Evolutionary conservation across 2,329 filamentous ascomycete genomes (phyloP).

Genomic region (Elsinoe arachidis): DNA sequence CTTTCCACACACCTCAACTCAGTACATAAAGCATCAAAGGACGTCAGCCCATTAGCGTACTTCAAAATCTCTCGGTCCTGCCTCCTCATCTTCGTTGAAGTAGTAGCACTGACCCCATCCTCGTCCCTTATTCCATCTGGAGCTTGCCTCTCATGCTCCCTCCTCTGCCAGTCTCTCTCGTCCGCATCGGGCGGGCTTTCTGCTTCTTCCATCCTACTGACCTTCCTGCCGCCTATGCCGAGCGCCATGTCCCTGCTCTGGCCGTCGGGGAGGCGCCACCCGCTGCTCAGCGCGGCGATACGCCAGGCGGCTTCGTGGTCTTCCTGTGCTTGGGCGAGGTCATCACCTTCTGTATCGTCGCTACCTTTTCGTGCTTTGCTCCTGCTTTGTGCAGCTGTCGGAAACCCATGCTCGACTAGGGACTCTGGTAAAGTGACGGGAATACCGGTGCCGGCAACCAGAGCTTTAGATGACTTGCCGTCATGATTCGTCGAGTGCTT

Average conservation of each 20-base stretch:
- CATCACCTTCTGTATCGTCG: background rate
- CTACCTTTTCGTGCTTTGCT: conserved; percentile 17
- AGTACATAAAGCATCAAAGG: conserved; percentile 74
- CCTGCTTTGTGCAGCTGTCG: conserved; percentile 23
- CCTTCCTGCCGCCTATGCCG: conserved; percentile 22
- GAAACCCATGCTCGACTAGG: conserved; percentile 17
- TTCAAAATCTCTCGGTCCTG: conserved; percentile 46
- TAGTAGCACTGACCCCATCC: conserved; percentile 2
- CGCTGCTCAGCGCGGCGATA: conserved; percentile 25
- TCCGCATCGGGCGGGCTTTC: conserved; percentile 17
- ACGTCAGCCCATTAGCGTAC: conserved; percentile 66
- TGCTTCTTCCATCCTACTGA: conserved; percentile 21
- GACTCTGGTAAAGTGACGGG: conserved; percentile 15
- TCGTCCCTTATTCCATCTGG: conserved; percentile 17
- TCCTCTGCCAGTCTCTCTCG: conserved; percentile 22
- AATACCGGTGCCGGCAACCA: conserved; percentile 16
- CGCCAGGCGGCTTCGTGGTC: conserved; percentile 24
- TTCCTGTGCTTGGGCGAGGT: conserved; percentile 1
- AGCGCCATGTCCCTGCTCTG: conserved; percentile 8
- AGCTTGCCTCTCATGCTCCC: conserved; percentile 27
- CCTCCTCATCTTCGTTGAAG: conserved; percentile 18
- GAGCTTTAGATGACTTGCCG: conserved; percentile 8
- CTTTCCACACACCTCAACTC: conserved; percentile 62
- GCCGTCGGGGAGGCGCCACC: conserved; percentile 18
- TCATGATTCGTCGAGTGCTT: background rate